phyloP scores from a whole-genome alignment of 441 rosid genomes.

The Metrosideros polymorpha region DNA sequence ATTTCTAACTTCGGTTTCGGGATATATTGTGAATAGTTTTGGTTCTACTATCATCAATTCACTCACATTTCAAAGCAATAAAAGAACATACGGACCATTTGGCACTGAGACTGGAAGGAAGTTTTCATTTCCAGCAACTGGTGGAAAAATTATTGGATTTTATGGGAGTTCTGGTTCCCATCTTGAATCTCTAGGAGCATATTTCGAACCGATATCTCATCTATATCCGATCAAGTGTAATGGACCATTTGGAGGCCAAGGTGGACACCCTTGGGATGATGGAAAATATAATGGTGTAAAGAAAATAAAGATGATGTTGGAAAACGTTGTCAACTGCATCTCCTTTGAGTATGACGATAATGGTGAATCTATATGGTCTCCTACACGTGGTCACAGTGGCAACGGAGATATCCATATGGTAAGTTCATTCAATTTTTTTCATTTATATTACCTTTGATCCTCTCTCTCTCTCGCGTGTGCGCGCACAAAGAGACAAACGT shows the following conservation, averaged over 20 bases:
- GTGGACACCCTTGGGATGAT: not conserved
- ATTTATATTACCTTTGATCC: not conserved
- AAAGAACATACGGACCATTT: not conserved
- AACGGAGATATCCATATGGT: not conserved
- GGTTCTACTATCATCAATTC: not conserved
- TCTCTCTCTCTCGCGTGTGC: not conserved
- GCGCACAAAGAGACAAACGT: no score
- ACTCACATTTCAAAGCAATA: not conserved
- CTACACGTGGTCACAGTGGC: not conserved
- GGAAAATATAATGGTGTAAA: not conserved
- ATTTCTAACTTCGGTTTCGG: not conserved
- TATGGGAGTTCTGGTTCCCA: not conserved
- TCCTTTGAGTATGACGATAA: not conserved
- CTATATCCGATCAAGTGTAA: not conserved
- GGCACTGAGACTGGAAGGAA: not conserved
- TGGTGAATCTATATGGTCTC: not conserved
- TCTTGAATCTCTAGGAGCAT: not conserved
- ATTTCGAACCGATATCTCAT: not conserved
- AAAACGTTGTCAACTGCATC: not conserved
- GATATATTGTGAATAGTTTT: not conserved
- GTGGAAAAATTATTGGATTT: not conserved
- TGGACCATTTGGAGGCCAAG: not conserved
- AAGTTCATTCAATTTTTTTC: not conserved
- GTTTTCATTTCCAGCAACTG: not conserved
- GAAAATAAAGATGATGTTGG: not conserved